Evolutionary conservation across 352 stramenopile genomes (phyloP), one percentile per base, ranked within the genome.

Genomic region (Phytophthora cactorum): DNA sequence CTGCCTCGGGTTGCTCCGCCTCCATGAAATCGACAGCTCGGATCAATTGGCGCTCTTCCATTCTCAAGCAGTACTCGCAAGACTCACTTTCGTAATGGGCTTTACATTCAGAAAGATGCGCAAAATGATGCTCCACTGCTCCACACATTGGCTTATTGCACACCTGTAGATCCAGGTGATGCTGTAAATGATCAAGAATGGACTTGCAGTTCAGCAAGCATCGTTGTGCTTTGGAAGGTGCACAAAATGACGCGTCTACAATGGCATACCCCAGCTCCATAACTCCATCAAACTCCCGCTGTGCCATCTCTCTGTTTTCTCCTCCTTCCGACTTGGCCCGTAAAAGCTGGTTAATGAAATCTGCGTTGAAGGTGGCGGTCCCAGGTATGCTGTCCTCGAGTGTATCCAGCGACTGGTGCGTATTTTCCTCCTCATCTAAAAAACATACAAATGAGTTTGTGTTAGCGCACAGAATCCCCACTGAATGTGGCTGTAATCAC

Each of bases 191-290:
- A 38, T 70, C 66, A 52, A 88, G 77, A 57, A 89, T 87, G 12
- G 65, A 58, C 58, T 86, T 75, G 64, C 82, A 90, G 27, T 81
- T 69, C 12, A 90, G 64, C 27, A 89, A 57, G 52, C 82, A 90
- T 0, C 71, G 68, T 56, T 75, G 68, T 10, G 78, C 72, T 71
- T 87, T 88, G 3, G 77, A 52, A 8, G 73, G 61, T 4, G 77
- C 71, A 52, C 82, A 90, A 63, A 90, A 89, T 8, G 76, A 84
- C 25, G 82, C 80, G 25, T 90, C 82, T 36, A 88, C 80, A 65
- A 89, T 86, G 47, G 78, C 69, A 58, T 73, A 85, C 17, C 77
- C 82, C 14, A 88, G 44, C 8, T 74, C 58, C 49, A 90, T 71
- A 15, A 76, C 55, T 50, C 77, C 53, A 28, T 84, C 66, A 62